Percentiles rank a stretch among this genome's conserved stretches.
Evolutionary conservation across 2,329 filamentous ascomycete genomes (phyloP).

Genomic region (Xylaria sp.): DNA sequence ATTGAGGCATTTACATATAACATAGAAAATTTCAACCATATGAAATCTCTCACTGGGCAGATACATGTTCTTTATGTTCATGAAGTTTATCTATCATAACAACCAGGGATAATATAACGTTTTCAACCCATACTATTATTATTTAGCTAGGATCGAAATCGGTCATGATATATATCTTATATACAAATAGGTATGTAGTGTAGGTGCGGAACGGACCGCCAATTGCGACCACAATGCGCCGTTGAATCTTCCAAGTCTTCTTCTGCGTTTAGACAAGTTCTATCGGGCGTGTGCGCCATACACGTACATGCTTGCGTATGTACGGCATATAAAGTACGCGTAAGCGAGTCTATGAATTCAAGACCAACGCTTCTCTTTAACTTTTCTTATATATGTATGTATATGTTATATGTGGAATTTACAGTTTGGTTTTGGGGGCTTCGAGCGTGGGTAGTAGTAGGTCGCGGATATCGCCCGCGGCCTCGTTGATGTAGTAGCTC

Average conservation of each 20-base stretch:
- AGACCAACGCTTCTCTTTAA: not conserved
- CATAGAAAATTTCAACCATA: not conserved
- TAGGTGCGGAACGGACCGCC: not conserved
- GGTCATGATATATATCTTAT: conserved; percentile 14
- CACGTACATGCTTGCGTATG: not conserved
- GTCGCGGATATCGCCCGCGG: conserved; percentile 88
- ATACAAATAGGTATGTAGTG: conserved; percentile 16
- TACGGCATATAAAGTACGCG: not conserved
- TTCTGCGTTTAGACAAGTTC: conserved; percentile 6
- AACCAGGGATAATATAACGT: not conserved
- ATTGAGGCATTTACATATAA: conserved; percentile 24
- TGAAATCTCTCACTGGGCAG: too few relatives aligned
- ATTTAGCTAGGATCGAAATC: not conserved
- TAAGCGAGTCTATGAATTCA: conserved; percentile 15
- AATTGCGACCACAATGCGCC: conserved; percentile 4
- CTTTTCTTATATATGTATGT: not conserved
- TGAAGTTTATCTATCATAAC: too few relatives aligned
- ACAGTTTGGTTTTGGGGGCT: conserved; percentile 87
- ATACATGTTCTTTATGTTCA: too few relatives aligned
- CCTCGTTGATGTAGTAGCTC: conserved; percentile 96
- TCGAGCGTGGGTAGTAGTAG: conserved; percentile 83
- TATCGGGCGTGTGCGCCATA: conserved; percentile 12
- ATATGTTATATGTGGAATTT: conserved; percentile 48
- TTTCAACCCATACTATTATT: not conserved
- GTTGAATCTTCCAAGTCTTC: conserved; percentile 4